phyloP scores from a whole-genome alignment of 805 yeast species.

The Kodamaea nitidulidarum region DNA sequence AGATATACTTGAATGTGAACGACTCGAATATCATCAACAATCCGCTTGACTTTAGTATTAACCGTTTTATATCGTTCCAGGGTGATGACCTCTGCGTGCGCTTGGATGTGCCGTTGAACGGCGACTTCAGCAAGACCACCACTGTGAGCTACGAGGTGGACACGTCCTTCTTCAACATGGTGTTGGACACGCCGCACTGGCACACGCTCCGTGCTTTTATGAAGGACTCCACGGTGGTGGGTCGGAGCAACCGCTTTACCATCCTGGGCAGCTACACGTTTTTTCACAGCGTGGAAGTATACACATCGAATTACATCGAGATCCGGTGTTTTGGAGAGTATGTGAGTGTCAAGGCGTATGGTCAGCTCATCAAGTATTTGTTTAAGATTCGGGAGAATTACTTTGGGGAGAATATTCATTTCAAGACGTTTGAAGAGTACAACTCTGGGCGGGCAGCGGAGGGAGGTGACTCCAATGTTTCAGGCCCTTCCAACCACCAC shows the following conservation, averaged over 20 bases:
- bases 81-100: slow-evolving; percentile 53
- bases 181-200: slow-evolving; percentile 85
- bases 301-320: slow-evolving; percentile 64
- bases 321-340: slow-evolving; percentile 63
- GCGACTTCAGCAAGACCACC: slow-evolving; percentile 48
- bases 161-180: slow-evolving; percentile 59
- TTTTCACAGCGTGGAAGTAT: slow-evolving; percentile 54
- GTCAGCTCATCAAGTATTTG: slow-evolving; percentile 71
- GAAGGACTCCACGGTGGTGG: slow-evolving; percentile 54
- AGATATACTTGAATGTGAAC: slow-evolving; percentile 72
- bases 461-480: no score
- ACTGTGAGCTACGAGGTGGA: slow-evolving; percentile 46
- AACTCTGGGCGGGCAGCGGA: not conserved
- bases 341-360: slow-evolving; percentile 70
- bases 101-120: slow-evolving; percentile 55
- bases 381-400: slow-evolving; percentile 80
- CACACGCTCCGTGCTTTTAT: slow-evolving; percentile 76
- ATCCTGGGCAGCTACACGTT: slow-evolving; percentile 65
- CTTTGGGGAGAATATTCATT: slow-evolving; percentile 81
- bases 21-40: slow-evolving; percentile 85
- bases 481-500: no score
- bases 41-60: slow-evolving; percentile 79
- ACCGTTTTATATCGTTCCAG: slow-evolving; percentile 68
- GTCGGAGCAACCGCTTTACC: slow-evolving; percentile 58
- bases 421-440: slow-evolving; percentile 83